phyloP scores from a whole-genome alignment of 208 protist genomes.

The Plasmodiophora brassicae region DNA sequence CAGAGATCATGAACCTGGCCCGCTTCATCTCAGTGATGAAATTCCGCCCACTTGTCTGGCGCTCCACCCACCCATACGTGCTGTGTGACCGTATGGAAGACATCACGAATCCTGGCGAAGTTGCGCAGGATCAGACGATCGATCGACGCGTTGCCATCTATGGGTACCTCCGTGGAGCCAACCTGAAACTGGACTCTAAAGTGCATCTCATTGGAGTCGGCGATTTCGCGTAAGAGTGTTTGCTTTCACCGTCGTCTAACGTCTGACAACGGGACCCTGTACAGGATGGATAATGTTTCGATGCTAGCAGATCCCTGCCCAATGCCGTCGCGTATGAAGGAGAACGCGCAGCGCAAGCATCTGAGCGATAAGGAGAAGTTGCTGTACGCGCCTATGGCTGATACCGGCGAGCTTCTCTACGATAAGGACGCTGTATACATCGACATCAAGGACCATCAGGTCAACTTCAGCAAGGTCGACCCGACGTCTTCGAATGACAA shows the following conservation, averaged over 20 bases:
- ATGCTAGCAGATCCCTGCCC: conserved; percentile 89
- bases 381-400: conserved; percentile 94
- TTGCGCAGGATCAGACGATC: conserved; percentile 64
- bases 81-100: conserved; percentile 91
- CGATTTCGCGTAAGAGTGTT: conserved; percentile 71
- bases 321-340: conserved; percentile 54
- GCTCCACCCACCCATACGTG: conserved; percentile 91
- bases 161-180: conserved; percentile 92
- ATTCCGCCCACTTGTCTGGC: conserved; percentile 89
- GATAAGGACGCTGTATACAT: conserved; percentile 97
- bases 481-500: not conserved
- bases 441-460: conserved; percentile 59
- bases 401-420: conserved; percentile 94
- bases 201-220: conserved; percentile 94
- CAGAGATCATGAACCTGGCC: conserved; percentile 87
- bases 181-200: conserved; percentile 72
- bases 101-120: conserved; percentile 83
- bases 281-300: conserved; percentile 58
- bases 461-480: conserved; percentile 36
- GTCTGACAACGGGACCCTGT: too few relatives aligned
- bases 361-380: conserved; percentile 66
- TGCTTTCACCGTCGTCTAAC: not conserved
- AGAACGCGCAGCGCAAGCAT: not conserved
- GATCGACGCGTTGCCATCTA: conserved; percentile 85
- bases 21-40: conserved; percentile 93